Evolutionary conservation across 2,329 filamentous ascomycete species (phyloP), one percentile per base, ranked within the genome.

Genomic region (Aureobasidium sp.): DNA sequence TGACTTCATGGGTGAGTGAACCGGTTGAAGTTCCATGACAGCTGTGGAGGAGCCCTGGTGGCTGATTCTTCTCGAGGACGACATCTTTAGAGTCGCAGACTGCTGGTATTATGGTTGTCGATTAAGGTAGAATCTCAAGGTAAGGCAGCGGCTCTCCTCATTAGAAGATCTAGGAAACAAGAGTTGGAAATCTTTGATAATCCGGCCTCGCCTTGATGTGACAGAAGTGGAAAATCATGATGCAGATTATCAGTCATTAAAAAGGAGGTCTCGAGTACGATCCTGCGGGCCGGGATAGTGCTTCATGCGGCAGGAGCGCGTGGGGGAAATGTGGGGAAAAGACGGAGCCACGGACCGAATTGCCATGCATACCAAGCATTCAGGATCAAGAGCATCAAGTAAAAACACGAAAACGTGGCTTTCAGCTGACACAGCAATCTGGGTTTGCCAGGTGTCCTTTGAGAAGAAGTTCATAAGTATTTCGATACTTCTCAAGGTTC

Each of bases 41-140:
- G 58, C 48, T 1, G 62, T 66, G 5, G 65, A 64, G 11, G 63
- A 62, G 19, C 59, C 57, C 11, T 56, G 59, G 42, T 41, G 37
- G n/a, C 14, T 41, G 16, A 6, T n/a, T 14, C 17, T 30, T 25
- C 48, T 40, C n/a, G 19, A 24, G 11, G 48, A 34, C 6, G 48
- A 34, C 48, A 51, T 51, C 6, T 14, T 41, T 6, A 21, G 3
- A 24, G n/a, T 11, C n/a, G n/a, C n/a, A n/a, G n/a, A n/a, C n/a
- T n/a, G n/a, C n/a, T n/a, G n/a, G n/a, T n/a, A n/a, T n/a, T n/a
- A n/a, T n/a, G n/a, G n/a, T n/a, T n/a, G n/a, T n/a, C n/a, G n/a
- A n/a, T n/a, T n/a, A n/a, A n/a, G n/a, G n/a, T n/a, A n/a, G n/a
- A n/a, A n/a, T n/a, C n/a, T n/a, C n/a, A n/a, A n/a, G n/a, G n/a